Percentiles rank a stretch among this genome's conserved stretches.
These are phyloP conservation scores for Saccharomyces hybrid DNA, from an alignment of 1,139 yeast species.

Conservation along the genomic window DNA sequence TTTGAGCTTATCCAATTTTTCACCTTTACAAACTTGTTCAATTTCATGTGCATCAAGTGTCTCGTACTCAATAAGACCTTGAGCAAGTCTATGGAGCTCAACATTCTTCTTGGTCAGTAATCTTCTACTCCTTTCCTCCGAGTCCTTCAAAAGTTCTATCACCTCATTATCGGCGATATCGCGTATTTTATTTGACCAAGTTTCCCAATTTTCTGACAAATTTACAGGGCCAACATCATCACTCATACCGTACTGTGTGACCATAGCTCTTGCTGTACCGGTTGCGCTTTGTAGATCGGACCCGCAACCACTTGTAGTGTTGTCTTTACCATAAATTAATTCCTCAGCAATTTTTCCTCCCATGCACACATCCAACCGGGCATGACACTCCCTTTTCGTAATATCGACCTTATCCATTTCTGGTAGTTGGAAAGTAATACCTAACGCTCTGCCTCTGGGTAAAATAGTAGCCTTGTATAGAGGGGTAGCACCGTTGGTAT, in stretches of 20 bases:
- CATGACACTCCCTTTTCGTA: slow-evolving; percentile 81
- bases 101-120: slow-evolving; percentile 51
- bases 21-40: slow-evolving; percentile 77
- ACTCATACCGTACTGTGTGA: slow-evolving; percentile 93
- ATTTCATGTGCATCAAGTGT: slow-evolving; percentile 88
- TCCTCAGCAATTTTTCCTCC: slow-evolving; percentile 98
- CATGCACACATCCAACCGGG: slow-evolving; percentile 94
- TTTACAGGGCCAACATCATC: slow-evolving; percentile 87
- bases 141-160: slow-evolving; percentile 58
- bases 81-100: slow-evolving; percentile 85
- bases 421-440: slow-evolving; percentile 93
- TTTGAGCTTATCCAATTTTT: slow-evolving; percentile 57
- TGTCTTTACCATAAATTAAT: slow-evolving; percentile 78
- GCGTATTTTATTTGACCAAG: slow-evolving; percentile 84
- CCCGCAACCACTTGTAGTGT: slow-evolving; percentile 91
- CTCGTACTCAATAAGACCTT: slow-evolving; percentile 90
- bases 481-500: slow-evolving; percentile 91
- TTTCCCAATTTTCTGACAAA: slow-evolving; percentile 81
- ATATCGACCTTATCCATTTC: slow-evolving; percentile 97
- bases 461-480: slow-evolving; percentile 92
- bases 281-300: slow-evolving; percentile 89
- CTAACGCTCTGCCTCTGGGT: slow-evolving; percentile 94
- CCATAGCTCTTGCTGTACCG: slow-evolving; percentile 91
- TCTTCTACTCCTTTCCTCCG: slow-evolving; percentile 73
- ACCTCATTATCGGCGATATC: slow-evolving; percentile 92